Evolutionary conservation across 345 rosid species (phyloP), one percentile per base, ranked within the genome.

Genomic region (Lumnitzera racemosa): DNA sequence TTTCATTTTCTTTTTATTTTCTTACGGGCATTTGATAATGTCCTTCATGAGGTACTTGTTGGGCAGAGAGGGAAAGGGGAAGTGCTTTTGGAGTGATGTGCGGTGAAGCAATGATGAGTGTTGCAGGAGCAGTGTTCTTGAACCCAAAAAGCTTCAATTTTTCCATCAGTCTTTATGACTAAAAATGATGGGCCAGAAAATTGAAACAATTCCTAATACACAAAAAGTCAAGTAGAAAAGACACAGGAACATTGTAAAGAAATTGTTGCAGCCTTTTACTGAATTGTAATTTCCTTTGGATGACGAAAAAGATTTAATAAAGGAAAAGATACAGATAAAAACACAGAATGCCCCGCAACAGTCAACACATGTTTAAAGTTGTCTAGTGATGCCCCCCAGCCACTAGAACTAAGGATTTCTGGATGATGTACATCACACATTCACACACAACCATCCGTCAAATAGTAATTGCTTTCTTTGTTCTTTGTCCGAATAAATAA

Each of bases 81-180:
- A 43, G 68, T 55, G 24, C 53, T 41, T 57, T 67, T 70, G 70
- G 78, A 68, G 72, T 71, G 55, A 68, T 72, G 58, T 79, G 78
- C 79, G 68, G 71, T 50, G 72, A 70, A 70, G 83, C 71, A 81
- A 81, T 86, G 82, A 81, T 86, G 80, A 71, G 67, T 57, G 56
- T 59, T 63, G 76, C 78, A 75, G 74, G 61, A 66, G 50, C 62
- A 31, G 65, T 61, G 59, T 71, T 36, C 57, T 63, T 62, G 47
- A 57, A 64, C 5, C 56, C 48, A 72, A 68, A 68, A 71, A 58
- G 60, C 49, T 63, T 60, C 57, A 74, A 25, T 65, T 62, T 36
- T 36, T 36, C 11, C 49, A 54, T 65, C 52, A 73, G 63, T 54
- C 65, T 70, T 70, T 23, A 36, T 36, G 43, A 36, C 43, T 36